Base-by-base conservation (phyloP, 2,329 filamentous ascomycete species). In the Simplicillium aogashimaense region DNA sequence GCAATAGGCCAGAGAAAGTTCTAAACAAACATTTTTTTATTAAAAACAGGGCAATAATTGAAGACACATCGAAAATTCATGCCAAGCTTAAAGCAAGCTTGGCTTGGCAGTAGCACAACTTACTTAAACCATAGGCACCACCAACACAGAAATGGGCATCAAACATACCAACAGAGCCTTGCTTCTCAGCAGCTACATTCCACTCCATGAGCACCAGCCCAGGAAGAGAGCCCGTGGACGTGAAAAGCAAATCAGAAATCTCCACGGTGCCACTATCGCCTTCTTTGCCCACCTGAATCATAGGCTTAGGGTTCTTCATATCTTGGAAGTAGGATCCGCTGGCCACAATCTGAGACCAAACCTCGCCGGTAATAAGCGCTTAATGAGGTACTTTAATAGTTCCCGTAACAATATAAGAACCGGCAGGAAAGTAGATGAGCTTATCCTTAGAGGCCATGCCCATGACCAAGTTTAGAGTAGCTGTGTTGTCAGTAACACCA, bases 171-270 rank as follows among this genome's bases (percentile, higher is more conserved):
- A 49, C 50, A 0, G 50, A 29, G 77, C 78, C 47, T 70, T 69
- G 39, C 42, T 58, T 46, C 59, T 51, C n/a, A 3, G 69, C 71
- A 14, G 68, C 67, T 31, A 86, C 63, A 54, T 86, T 86, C 81
- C 81, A 87, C 53, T 87, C 70, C 52, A 87, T 70, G 47, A 86
- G 64, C 43, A 86, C 77, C 6, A 76, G 79, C 40, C 83, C 83
- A 2, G 81, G 74, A n/a, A 76, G 76, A 4, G 78, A 62, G 1
- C 83, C 83, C 48, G 70, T 66, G 34, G 78, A 83, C 45, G 75
- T 70, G 51, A 87, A 76, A 41, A 86, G 69, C 38, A 85, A 57
- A 51, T 87, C 82, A 35, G 67, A 72, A 46, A 86, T 81, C 57
- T 88, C 82, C 30, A 86, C 78, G 11, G 63, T 62, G 39, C 82